Conservation (phyloP, 108 stramenopile species). For the Nitzschia putrida region DNA sequence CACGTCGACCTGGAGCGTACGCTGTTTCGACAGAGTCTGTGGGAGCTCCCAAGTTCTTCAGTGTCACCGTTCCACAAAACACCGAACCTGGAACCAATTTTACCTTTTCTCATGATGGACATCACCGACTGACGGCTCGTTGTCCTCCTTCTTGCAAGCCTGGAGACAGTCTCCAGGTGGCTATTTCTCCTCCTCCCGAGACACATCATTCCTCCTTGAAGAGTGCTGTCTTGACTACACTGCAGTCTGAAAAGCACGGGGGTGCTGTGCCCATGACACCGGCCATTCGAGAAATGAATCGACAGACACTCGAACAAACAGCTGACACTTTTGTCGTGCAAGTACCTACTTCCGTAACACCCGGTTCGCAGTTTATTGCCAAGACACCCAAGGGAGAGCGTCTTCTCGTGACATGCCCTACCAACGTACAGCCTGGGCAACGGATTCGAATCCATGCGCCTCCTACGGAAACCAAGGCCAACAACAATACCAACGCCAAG, state of each 20-base stretch:
- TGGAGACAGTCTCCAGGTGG: constrained; percentile 78
- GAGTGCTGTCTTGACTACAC: constrained; percentile 59
- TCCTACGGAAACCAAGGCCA: background rate
- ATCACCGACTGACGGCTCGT: constrained; percentile 65
- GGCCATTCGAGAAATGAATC: constrained; percentile 53
- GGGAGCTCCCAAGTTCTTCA: constrained; percentile 70
- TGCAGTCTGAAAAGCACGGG: constrained; percentile 36
- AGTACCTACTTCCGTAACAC: constrained; percentile 69
- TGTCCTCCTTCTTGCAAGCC: constrained; percentile 72
- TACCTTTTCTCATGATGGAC: constrained; percentile 66
- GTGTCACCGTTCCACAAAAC: constrained; percentile 72
- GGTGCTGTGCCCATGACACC: constrained; percentile 65
- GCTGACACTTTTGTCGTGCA: constrained; percentile 79
- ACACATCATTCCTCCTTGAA: constrained; percentile 43
- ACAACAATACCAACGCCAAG: constrained; percentile 61
- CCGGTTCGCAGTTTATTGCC: constrained; percentile 82
- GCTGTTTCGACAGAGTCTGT: constrained; percentile 48
- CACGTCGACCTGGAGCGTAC: constrained; percentile 55
- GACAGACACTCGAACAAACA: constrained; percentile 28
- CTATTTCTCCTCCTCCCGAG: constrained; percentile 73
- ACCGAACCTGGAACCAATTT: constrained; percentile 72
- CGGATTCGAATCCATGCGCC: constrained; percentile 83
- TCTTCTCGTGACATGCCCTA: constrained; percentile 82
- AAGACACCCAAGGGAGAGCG: constrained; percentile 69
- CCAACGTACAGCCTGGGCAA: constrained; percentile 65